A percentile compares a stretch with the other conserved stretches of the same genome.
Evolutionary conservation across 2,329 filamentous ascomycete genomes (phyloP).

Genomic region (Aspergillus fijiensis): DNA sequence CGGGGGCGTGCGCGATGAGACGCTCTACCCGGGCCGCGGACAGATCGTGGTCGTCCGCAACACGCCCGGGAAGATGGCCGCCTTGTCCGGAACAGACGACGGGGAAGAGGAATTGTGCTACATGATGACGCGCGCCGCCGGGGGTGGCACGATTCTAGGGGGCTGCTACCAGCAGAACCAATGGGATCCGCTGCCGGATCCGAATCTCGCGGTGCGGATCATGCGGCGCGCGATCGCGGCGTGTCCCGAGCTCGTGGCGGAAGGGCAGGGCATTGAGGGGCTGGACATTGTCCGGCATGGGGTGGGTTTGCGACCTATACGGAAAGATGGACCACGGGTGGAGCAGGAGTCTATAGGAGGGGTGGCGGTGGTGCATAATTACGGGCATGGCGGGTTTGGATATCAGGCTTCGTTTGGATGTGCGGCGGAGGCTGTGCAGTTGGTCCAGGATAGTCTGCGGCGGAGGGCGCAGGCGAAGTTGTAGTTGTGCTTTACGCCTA

Average conservation of each 20-base stretch:
- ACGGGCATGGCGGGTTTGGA: slow-evolving; percentile 6
- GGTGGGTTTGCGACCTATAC: slow-evolving; percentile 73
- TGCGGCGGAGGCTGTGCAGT: background rate
- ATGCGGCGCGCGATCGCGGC: slow-evolving; percentile 62
- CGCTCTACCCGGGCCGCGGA: slow-evolving; percentile 71
- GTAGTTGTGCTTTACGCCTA: background rate
- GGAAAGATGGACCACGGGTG: slow-evolving; percentile 70
- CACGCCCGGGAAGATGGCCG: slow-evolving; percentile 66
- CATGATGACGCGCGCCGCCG: slow-evolving; percentile 71
- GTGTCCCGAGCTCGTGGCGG: slow-evolving; percentile 34
- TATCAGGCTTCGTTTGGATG: slow-evolving; percentile 10
- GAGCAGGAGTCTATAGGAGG: slow-evolving; percentile 65
- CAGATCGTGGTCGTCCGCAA: slow-evolving; percentile 82
- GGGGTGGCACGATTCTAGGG: slow-evolving; percentile 77
- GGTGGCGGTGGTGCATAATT: slow-evolving; percentile 8
- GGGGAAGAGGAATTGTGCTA: slow-evolving; percentile 70
- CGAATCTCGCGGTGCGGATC: slow-evolving; percentile 73
- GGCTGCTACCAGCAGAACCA: slow-evolving; percentile 75
- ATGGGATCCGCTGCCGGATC: slow-evolving; percentile 75
- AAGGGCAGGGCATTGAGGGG: slow-evolving; percentile 61
- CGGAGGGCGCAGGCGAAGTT: background rate
- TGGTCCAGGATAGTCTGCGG: slow-evolving; percentile 1
- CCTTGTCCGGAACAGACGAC: slow-evolving; percentile 70
- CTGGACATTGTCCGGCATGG: slow-evolving; percentile 74
- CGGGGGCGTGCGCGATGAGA: slow-evolving; percentile 74